Evolutionary conservation across 202 grass and related monocot genomes (phyloP), one percentile per base, ranked within the genome.

Genomic region (Digitaria exilis): DNA sequence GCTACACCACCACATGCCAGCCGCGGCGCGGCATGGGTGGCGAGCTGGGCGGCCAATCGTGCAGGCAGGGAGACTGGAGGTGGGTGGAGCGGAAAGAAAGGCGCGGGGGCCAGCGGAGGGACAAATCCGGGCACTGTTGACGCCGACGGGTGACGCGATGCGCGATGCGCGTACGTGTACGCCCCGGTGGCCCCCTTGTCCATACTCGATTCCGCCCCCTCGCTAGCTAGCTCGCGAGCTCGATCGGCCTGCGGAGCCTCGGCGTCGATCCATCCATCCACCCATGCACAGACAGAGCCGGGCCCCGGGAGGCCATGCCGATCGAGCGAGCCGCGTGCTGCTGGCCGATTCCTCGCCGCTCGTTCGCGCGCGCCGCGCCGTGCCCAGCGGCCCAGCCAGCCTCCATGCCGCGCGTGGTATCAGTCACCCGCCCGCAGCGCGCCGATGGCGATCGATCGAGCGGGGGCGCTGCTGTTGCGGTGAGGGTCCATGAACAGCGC

Each of bases 51-150:
- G 65, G 31, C 77, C 72, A 84, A 68, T 55, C 66, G 49, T 57
- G 59, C 24, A 45, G 66, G 59, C 24, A 45, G 39, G 21, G 74
- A 84, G 79, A 71, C 17, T n/a, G n/a, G 44, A 68, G 32, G 52
- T 80, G 89, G 72, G 71, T 19, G 32, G 2, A 16, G 1, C 2
- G 11, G 60, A 9, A 39, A 16, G 41, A 44, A 61, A 35, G 9
- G 44, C 0, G 12, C 3, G 43, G 26, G 32, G 5, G 42, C 31
- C 32, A 56, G 39, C 62, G 14, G 58, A 39, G 41, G 50, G 71
- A 58, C 71, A 79, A 79, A 86, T 69, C 88, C 11, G 18, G 0
- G 24, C 67, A 79, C 67, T 90, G 84, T 75, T 75, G 87, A 85
- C 31, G 82, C 13, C 18, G 85, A 82, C 65, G 12, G 71, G 39